Evolutionary conservation across 2,329 filamentous ascomycete species (phyloP).

Genomic region (Nakataea oryzae): DNA sequence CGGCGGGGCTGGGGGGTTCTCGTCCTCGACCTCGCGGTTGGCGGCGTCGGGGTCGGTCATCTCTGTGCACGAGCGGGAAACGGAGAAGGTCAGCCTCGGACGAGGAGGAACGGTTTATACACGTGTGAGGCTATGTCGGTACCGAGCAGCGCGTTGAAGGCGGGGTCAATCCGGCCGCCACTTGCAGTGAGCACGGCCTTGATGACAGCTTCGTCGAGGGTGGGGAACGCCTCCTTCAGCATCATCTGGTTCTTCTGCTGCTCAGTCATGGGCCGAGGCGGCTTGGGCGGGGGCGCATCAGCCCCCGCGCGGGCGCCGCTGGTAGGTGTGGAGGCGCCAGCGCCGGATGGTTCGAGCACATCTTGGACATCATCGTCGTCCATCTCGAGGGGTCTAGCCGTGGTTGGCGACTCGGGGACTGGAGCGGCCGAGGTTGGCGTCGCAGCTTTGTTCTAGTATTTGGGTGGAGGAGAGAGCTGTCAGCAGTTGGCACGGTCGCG

Average conservation of each 20-base stretch:
- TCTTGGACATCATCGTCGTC: slow-evolving; percentile 63
- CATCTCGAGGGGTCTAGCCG: slow-evolving; percentile 53
- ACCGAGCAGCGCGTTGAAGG: slow-evolving; percentile 91
- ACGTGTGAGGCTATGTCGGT: slow-evolving; percentile 16
- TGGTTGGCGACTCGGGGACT: slow-evolving; percentile 55
- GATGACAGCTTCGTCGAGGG: slow-evolving; percentile 68
- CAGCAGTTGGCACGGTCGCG: not conserved
- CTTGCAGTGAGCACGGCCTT: slow-evolving; percentile 84
- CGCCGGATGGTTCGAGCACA: slow-evolving; percentile 22
- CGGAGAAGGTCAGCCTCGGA: not conserved
- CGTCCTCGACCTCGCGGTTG: slow-evolving; percentile 40
- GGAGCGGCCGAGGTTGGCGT: slow-evolving; percentile 16
- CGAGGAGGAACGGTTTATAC: not conserved
- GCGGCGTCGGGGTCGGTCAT: slow-evolving; percentile 71
- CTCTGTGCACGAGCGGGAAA: slow-evolving; percentile 29
- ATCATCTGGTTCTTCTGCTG: slow-evolving; percentile 79
- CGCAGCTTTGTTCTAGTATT: slow-evolving; percentile 29
- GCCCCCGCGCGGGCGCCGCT: slow-evolving; percentile 23
- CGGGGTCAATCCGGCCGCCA: slow-evolving; percentile 77
- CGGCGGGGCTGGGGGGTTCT: slow-evolving; percentile 62
- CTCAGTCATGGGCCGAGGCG: slow-evolving; percentile 71
- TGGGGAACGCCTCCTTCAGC: slow-evolving; percentile 87
- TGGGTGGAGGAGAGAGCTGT: not conserved
- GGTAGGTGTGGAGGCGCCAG: slow-evolving; percentile 16
- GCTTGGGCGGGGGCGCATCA: slow-evolving; percentile 60